Conservation (phyloP, 805 yeast species). For the Isabelozyma rhagii region DNA sequence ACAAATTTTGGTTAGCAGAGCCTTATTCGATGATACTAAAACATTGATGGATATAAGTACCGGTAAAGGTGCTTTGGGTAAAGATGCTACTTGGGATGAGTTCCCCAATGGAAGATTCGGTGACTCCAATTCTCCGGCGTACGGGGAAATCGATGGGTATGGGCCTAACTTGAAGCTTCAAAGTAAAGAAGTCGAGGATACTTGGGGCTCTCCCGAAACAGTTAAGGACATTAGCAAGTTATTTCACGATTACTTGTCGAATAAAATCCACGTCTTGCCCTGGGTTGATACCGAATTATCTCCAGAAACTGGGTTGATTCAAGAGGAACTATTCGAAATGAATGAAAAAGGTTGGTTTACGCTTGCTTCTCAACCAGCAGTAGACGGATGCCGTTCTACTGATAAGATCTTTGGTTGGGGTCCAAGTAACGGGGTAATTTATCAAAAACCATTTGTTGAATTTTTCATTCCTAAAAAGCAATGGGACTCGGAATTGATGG, state of each 20-base stretch:
- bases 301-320: slow-evolving; percentile 89
- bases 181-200: slow-evolving; percentile 58
- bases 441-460: slow-evolving; percentile 88
- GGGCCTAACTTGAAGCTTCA: slow-evolving; percentile 86
- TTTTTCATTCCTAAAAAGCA: slow-evolving; percentile 70
- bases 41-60: slow-evolving; percentile 73
- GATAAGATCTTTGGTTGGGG: slow-evolving; percentile 98
- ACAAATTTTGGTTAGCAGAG: slow-evolving; percentile 20
- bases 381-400: slow-evolving; percentile 70
- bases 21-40: slow-evolving; percentile 38
- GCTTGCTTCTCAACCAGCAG: slow-evolving; percentile 94
- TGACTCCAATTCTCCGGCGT: slow-evolving; percentile 93
- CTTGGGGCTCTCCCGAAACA: slow-evolving; percentile 78
- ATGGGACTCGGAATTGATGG: slow-evolving; percentile 60
- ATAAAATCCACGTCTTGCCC: slow-evolving; percentile 76
- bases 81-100: slow-evolving; percentile 96
- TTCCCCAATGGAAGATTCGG: slow-evolving; percentile 95
- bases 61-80: slow-evolving; percentile 80
- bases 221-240: slow-evolving; percentile 58
- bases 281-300: slow-evolving; percentile 87
- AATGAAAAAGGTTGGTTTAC: slow-evolving; percentile 78
- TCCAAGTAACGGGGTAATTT: slow-evolving; percentile 80
- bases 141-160: slow-evolving; percentile 97
- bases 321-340: slow-evolving; percentile 80
- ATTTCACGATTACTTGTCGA: slow-evolving; percentile 70